Evolutionary conservation across 2,329 filamentous ascomycete genomes (phyloP), one percentile per base, ranked within the genome.

Genomic region (Mycocentrospora acerina): DNA sequence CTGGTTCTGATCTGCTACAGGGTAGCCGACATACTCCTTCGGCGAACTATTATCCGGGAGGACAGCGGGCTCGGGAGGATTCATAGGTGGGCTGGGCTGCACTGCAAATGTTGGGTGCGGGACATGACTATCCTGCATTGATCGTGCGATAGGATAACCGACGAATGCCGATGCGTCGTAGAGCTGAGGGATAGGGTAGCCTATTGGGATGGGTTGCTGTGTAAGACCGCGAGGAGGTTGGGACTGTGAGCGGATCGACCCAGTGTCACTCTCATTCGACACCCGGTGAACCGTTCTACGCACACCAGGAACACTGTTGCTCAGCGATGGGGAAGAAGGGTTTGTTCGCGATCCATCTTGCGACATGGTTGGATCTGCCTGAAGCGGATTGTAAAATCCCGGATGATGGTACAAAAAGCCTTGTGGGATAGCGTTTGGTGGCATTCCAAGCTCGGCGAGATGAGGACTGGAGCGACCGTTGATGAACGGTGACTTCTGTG

Each of bases 21-120:
- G 73, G 50, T 77, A 77, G 3, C 73, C 73, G 10, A 74, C 62
- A 47, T 76, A 76, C 42, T 77, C 73, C 49, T 76, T 75, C 1
- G 73, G 71, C 32, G 69, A 66, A 9, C 65, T 64, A 36, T 60
- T 62, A 11, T 67, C 56, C 4, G 53, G 43, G 11, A 50, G 43
- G 14, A 37, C 39, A 2, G 40, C 44, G 7, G 54, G 43, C 26
- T 66, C 58, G 4, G 47, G 44, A 34, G 48, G 53, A 7, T 39
- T 43, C 7, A 47, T 37, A 11, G 38, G 32, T 26, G 58, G 56
- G 27, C 57, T 61, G 18, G 46, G 49, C 31, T 55, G 53, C 2
- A 45, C 33, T 6, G 61, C 59, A 9, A 51, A 39, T 4, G 45
- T 44, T 24, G 50, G 33, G 17, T 57, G 54, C 4, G 48, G 37